Evolutionary conservation across 768 basidiomycete genomes (phyloP), one percentile per base, ranked within the genome.

Genomic region (Holtermannia corniformis): DNA sequence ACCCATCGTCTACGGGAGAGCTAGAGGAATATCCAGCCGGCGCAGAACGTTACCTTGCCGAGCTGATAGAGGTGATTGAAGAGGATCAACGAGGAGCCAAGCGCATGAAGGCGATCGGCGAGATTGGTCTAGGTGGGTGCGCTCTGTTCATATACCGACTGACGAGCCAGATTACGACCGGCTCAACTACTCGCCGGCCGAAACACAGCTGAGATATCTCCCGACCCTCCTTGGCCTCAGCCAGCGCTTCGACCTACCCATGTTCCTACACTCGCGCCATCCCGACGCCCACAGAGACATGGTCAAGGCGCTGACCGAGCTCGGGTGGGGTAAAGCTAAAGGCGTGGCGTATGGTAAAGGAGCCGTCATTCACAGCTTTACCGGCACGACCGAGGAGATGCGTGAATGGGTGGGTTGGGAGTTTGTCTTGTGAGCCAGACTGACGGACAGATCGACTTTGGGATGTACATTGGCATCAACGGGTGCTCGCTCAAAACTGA

Each of bases 311-410:
- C 76, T 89, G 21, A 75, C 74, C 21, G 81, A 82, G 51, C 81
- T 82, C 58, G 82, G 84, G 1, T 85, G 84, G 63, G 76, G 77
- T 14, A 71, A 76, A 37, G 70, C 80, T 59, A 79, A 82, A 23
- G 49, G 2, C 70, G 65, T 54, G 71, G 66, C 24, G 73, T 79
- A 52, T 85, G 32, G 32, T 16, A 76, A 75, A 20, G 82, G 85
- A 3, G 87, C 86, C 1, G 87, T 89, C 20, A 85, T 87, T 2
- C 87, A 88, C 64, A 85, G 84, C 56, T 87, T 87, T 71, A 87
- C 86, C 0, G 87, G 87, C 3, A 78, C 77, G 0, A 62, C 63
- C 3, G 78, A 76, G 32, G 86, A 90, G 64, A 80, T 78, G 13
- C 61, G 67, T 5, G 86, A 88, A 63, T 72, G 86, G 44, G 84